Conservation (phyloP, 495 filamentous ascomycete species). For the Penicillium argentinense region DNA sequence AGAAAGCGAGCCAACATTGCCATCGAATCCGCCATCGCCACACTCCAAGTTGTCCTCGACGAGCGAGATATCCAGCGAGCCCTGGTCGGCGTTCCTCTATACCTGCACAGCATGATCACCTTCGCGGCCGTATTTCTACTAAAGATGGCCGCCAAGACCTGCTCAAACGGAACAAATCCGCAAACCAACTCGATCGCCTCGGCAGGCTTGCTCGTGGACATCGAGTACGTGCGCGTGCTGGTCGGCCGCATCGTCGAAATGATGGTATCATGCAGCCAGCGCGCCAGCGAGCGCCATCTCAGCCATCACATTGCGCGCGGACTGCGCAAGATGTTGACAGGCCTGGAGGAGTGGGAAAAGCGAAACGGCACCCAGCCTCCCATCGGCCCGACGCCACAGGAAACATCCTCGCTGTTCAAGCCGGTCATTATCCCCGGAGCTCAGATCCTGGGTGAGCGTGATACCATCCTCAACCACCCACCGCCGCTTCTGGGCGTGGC, state of each 20-base stretch:
- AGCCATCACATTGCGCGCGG: conserved; percentile 55
- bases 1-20: conserved; percentile 54
- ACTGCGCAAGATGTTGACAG: conserved; percentile 52
- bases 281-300: conserved; percentile 53
- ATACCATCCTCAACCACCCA: conserved; percentile 42
- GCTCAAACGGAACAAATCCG: conserved; percentile 30
- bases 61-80: conserved; percentile 52
- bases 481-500: conserved; percentile 44
- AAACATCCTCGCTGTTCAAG: conserved; percentile 39
- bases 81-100: conserved; percentile 53
- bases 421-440: conserved; percentile 40
- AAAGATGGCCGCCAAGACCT: conserved; percentile 50
- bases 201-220: conserved; percentile 41
- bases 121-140: conserved; percentile 56
- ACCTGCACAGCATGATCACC: conserved; percentile 58
- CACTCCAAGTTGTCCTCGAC: conserved; percentile 48
- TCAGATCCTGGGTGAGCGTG: conserved; percentile 40
- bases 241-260: conserved; percentile 48
- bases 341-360: conserved; percentile 49
- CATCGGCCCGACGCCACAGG: conserved; percentile 19
- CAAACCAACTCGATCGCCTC: conserved; percentile 47
- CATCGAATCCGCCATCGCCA: conserved; percentile 53
- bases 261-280: conserved; percentile 48
- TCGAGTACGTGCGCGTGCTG: conserved; percentile 43
- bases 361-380: conserved; percentile 27